Evolutionary conservation across 305 asterid genomes (phyloP).

Genomic region (Solanum hybrid): DNA sequence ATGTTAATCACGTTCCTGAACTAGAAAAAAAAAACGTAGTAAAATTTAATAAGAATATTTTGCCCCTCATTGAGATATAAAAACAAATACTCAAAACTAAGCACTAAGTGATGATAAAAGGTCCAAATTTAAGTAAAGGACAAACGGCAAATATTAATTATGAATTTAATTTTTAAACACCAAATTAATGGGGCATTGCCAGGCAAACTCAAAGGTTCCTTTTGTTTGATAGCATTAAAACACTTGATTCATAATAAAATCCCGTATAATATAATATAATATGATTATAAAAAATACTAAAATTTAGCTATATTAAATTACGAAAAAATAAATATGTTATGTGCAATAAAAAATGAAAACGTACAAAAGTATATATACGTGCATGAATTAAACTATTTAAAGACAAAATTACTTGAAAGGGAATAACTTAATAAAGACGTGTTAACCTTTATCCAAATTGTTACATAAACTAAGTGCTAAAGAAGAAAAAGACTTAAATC

Average conservation of each 20-base stretch:
- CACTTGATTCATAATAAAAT: background rate
- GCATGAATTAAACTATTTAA: background rate
- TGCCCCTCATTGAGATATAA: background rate
- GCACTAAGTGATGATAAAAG: conserved; percentile 26
- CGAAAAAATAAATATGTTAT: background rate
- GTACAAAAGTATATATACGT: background rate
- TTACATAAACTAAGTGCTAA: background rate
- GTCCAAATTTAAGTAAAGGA: conserved; percentile 35
- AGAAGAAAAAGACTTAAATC: conserved; percentile 2
- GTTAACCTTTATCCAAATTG: conserved; percentile 5
- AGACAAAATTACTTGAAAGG: background rate
- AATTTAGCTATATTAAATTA: background rate
- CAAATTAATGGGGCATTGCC: conserved; percentile 15
- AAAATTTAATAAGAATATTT: background rate
- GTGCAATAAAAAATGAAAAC: background rate
- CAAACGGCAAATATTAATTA: conserved; percentile 40
- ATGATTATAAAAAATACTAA: background rate
- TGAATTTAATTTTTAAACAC: conserved; percentile 13
- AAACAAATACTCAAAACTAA: conserved; percentile 14
- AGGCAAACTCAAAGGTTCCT: background rate
- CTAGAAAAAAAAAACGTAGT: background rate
- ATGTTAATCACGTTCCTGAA: conserved; percentile 14
- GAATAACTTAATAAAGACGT: conserved; percentile 10
- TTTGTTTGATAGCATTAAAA: background rate
- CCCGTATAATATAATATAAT: background rate